Evolutionary conservation across 2,329 filamentous ascomycete genomes (phyloP), one percentile per base, ranked within the genome.

Genomic region (Claviceps fusiformis): DNA sequence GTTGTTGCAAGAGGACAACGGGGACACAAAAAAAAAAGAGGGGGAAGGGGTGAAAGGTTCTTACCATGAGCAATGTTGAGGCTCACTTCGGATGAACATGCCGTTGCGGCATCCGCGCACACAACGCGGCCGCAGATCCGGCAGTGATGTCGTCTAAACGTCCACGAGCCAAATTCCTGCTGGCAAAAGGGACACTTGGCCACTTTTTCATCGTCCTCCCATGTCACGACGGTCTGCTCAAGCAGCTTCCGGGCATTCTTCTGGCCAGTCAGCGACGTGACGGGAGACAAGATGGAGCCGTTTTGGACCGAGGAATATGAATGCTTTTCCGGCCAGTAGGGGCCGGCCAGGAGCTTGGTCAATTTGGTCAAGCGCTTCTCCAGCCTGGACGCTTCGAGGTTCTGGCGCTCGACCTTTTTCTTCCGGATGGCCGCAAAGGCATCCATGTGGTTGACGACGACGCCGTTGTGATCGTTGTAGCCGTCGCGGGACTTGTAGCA

Each of bases 401-500:
- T 86, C 59, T 88, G 84, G 59, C 90, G 85, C 64, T 97, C 91
- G 0, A 96, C 84, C 44, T 76, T 87, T 60, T 84, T 87, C 62
- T 85, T 81, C 56, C 93, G 77, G n/a, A 86, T 78, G 3, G 78
- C 77, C 13, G 77, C 71, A 62, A 98, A 96, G 3, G 74, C 73
- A n/a, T 74, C 72, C 3, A 82, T 90, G 62, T 90, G 86, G 62
- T 95, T 85, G 57, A 83, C 75, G 56, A 83, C 74, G 2, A 85
- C 68, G 0, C 90, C 88, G 55, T 79, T 80, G 62, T 92, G 86
- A 64, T 98, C 91, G 66, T 95, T 95, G 70, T 98, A 98, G 3
- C 93, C 93, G 31, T 91, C 89, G 63, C 93, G 81, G 53, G 90
- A 95, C 73, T 96, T 97, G 73, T 93, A 98, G 71, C 93, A 98